These are phyloP conservation scores for Hypoxylon sp. DNA, from an alignment of 2,329 filamentous ascomycete species.

Conservation along the genomic window DNA sequence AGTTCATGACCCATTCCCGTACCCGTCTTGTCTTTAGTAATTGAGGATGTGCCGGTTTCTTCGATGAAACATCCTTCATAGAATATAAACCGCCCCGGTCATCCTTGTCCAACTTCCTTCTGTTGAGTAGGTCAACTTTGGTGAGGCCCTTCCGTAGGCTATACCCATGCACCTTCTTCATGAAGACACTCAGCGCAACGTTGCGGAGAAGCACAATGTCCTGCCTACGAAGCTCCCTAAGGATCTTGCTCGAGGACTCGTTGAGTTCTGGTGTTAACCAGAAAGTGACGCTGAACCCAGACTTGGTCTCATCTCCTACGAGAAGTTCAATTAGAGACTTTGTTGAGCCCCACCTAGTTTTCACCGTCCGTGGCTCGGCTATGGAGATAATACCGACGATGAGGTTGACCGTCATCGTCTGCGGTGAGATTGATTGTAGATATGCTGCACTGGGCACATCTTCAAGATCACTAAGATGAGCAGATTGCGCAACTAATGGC, in stretches of 20 bases:
- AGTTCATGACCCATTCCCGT: constrained; percentile 80
- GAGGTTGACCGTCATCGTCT: constrained; percentile 86
- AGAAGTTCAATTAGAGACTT: constrained; percentile 81
- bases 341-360: constrained; percentile 73
- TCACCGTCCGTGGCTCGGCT: constrained; percentile 76
- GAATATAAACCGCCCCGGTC: constrained; percentile 72
- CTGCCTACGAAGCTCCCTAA: constrained; percentile 71
- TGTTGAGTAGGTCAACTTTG: constrained; percentile 76
- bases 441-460: constrained; percentile 78
- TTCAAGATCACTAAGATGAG: constrained; percentile 73
- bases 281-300: constrained; percentile 86
- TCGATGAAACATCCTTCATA: constrained; percentile 62
- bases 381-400: constrained; percentile 85
- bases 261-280: constrained; percentile 72
- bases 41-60: constrained; percentile 62
- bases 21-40: constrained; percentile 76
- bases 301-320: constrained; percentile 87
- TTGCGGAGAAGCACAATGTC: constrained; percentile 87
- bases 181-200: constrained; percentile 83
- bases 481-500: constrained; percentile 50
- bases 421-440: constrained; percentile 77
- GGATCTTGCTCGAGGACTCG: constrained; percentile 38
- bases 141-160: constrained; percentile 81
- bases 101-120: constrained; percentile 65
- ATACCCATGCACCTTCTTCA: constrained; percentile 85